Evolutionary conservation across 495 filamentous ascomycete species (phyloP), one percentile per base, ranked within the genome.

Genomic region (Hypoxylon crocopeplum): DNA sequence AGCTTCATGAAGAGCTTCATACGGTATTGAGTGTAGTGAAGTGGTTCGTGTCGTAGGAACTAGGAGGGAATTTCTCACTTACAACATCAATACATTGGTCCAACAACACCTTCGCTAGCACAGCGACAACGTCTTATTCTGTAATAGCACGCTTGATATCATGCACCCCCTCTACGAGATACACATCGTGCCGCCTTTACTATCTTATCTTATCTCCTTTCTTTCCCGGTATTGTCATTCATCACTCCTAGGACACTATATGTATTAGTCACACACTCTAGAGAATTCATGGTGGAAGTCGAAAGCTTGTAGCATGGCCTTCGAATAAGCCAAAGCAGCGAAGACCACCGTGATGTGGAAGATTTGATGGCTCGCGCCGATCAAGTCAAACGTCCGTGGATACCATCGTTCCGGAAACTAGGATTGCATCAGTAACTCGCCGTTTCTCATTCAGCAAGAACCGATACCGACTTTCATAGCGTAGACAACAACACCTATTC

Each of bases 301-400:
- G 55, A 84, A 83, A 7, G 77, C 75, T 20, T 62, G 53, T 5
- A 82, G 32, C 25, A 82, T 68, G 2, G 75, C 80, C 48, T 63
- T 44, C 29, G 74, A 73, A 62, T 79, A 78, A 5, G 69, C 61
- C 12, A 83, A 48, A 0, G 73, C 78, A 0, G 82, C 80, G 8
- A 73, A 40, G 16, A 83, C 40, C 1, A 84, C 78, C 65, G 73
- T 65, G 13, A 82, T 41, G 45, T 84, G 82, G 46, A 83, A 73
- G 12, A 82, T 66, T 66, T 84, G 81, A 56, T 83, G 81, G 30
- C 78, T 82, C 10, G 71, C 74, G 7, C 80, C 79, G 6, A 72
- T 60, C 5, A 84, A 67, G 38, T 84, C 79, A 48, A 80, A 82
- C n/a, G 40, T 62, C 2, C 70, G 57, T 12, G 75, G 77, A 33